Evolutionary conservation across 805 yeast species (phyloP).

Genomic region (Candida ortonii): DNA sequence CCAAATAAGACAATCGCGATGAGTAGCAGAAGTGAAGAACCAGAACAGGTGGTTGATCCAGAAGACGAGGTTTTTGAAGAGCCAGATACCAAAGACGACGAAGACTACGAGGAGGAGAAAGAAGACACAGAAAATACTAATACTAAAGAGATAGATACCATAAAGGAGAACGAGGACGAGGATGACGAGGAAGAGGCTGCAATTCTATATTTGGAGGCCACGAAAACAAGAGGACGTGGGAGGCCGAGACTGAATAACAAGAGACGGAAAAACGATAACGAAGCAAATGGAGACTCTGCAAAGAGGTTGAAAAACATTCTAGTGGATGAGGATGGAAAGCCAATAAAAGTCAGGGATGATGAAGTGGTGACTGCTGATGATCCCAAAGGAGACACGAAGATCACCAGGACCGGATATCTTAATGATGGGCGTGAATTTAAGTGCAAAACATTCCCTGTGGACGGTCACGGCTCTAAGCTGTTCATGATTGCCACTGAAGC

Average conservation of each 20-base stretch:
- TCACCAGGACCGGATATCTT: conserved; percentile 64
- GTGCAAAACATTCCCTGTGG: conserved; percentile 62
- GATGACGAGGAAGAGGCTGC: conserved; percentile 28
- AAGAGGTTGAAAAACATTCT: conserved; percentile 30
- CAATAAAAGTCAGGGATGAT: conserved; percentile 62
- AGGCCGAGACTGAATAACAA: conserved; percentile 27
- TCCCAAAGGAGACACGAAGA: conserved; percentile 72
- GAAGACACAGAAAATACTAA: conserved; percentile 9
- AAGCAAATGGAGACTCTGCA: conserved; percentile 25
- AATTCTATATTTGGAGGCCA: conserved; percentile 17
- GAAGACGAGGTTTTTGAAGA: conserved; percentile 21
- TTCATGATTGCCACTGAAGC: conserved; percentile 96
- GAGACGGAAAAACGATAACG: conserved; percentile 28
- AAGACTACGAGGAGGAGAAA: conserved; percentile 23
- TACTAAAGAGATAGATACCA: conserved; percentile 17
- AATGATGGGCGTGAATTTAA: conserved; percentile 72
- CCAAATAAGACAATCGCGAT: no score
- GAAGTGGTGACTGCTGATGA: conserved; percentile 79
- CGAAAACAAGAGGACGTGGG: conserved; percentile 31
- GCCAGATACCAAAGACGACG: conserved; percentile 23
- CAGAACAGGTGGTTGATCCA: no score
- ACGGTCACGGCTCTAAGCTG: conserved; percentile 63
- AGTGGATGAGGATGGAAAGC: conserved; percentile 64
- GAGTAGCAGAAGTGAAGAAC: no score
- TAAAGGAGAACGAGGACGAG: conserved; percentile 23